phyloP scores from a whole-genome alignment of 176 grass and related monocot species.

The Juncus effusus region DNA sequence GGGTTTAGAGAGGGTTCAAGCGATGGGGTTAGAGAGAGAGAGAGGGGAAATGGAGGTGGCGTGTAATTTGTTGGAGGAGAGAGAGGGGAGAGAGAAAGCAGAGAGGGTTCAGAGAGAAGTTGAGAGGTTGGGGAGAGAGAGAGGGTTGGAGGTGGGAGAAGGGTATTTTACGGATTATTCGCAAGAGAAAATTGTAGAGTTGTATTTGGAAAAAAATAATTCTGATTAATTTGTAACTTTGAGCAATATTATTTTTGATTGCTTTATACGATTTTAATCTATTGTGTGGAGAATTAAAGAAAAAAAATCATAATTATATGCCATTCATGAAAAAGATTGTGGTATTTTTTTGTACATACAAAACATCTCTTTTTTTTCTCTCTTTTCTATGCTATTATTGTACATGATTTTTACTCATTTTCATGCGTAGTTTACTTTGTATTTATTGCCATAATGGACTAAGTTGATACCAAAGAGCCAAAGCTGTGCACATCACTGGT shows the following conservation, averaged over 20 bases:
- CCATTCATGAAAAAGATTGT: too few species aligned
- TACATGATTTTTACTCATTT: too few species aligned
- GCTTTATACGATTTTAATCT: too few species aligned
- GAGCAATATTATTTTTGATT: too few species aligned
- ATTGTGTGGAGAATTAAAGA: too few species aligned
- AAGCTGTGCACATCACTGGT: neutral
- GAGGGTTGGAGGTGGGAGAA: slow-evolving; percentile 57
- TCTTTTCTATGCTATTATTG: neutral
- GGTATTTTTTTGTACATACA: neutral
- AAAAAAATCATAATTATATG: too few species aligned
- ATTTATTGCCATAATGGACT: neutral
- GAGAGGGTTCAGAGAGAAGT: slow-evolving; percentile 54
- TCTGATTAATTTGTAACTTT: neutral
- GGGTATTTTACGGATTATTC: slow-evolving; percentile 77
- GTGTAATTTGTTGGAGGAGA: slow-evolving; percentile 53
- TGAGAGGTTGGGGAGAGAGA: slow-evolving; percentile 43
- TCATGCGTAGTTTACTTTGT: neutral
- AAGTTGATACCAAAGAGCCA: neutral
- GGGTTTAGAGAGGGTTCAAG: slow-evolving; percentile 54
- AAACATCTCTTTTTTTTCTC: neutral
- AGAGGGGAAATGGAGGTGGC: slow-evolving; percentile 56
- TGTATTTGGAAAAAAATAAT: slow-evolving; percentile 36
- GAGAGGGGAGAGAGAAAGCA: slow-evolving; percentile 32
- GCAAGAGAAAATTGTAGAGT: slow-evolving; percentile 49
- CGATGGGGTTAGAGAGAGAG: slow-evolving; percentile 50